Base-by-base conservation (phyloP, 108 stramenopile genomes). In the Discostella stelligeroides region DNA sequence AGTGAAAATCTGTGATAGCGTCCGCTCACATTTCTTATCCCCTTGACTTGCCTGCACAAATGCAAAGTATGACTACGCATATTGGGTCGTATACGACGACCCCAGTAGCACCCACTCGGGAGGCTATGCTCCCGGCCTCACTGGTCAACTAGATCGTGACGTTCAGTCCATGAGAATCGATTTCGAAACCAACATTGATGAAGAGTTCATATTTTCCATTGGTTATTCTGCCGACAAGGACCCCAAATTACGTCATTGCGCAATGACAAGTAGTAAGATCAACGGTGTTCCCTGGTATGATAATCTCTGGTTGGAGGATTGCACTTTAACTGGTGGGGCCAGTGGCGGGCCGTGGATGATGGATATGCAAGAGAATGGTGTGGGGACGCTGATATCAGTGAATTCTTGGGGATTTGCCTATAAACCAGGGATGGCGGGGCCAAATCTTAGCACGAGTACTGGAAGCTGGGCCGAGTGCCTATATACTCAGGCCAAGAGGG, bases 381-480 rank as follows among this genome's bases (percentile, higher is more conserved):
- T 72, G 17, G 71, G 71, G 15, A 72, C 71, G 0, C 10, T 72
- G 29, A 23, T 64, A 29, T 56, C 60, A 18, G 50, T 72, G 28
- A 72, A 72, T 56, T 72, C 71, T 1, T 72, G 71, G 71, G 71
- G 71, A 12, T 72, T 72, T 56, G 27, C 55, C 2, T 50, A 72
- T 46, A 56, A 37, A 27, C 28, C 45, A 14, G 71, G 71, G 1
- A 72, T 72, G 71, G 71, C 71, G 18, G 62, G 71, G 7, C 71
- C 71, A 30, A 47, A 37, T 25, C 41, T 72, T 0, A 62, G 61
- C 43, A 72, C 71, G 38, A 37, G 50, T 12, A 72, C 51, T 56
- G 71, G 71, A 29, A 72, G 71, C 40, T 30, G 27, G 42, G 71
- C 71, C 7, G 71, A 72, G 54, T 72, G 71, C 41, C 20, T 72